Conservation (phyloP, 768 basidiomycete species). For the Peribolospora kevripleyi region DNA sequence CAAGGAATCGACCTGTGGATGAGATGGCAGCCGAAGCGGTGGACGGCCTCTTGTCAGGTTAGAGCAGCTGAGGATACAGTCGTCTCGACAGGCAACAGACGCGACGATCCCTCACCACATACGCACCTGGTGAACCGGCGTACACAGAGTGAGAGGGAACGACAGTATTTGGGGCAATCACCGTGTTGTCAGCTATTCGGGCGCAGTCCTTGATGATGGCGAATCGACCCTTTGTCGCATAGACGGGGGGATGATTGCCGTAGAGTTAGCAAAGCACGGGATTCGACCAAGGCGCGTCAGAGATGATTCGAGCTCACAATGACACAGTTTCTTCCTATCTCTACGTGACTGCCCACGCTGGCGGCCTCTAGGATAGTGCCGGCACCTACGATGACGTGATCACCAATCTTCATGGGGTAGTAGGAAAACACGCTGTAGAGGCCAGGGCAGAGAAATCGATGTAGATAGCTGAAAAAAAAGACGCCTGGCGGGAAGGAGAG, state of each 20-base stretch:
- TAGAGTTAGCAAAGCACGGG: neutral
- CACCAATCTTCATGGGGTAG: conserved; percentile 91
- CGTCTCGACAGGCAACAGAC: no score
- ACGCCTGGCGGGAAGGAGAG: neutral
- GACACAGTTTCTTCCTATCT: conserved; percentile 85
- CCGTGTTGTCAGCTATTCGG: conserved; percentile 63
- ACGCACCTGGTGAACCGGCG: conserved; percentile 63
- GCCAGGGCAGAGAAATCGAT: neutral
- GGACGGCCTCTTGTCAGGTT: no score
- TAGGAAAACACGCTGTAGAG: conserved; percentile 25
- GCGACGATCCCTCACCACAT: no score
- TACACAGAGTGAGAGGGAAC: conserved; percentile 70
- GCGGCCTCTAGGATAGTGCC: conserved; percentile 77
- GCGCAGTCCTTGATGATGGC: conserved; percentile 91
- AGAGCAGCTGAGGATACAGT: no score
- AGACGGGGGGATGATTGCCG: neutral
- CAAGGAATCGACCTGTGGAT: no score
- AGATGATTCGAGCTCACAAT: conserved; percentile 34
- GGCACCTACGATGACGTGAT: conserved; percentile 84
- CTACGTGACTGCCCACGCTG: conserved; percentile 73
- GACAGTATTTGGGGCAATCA: conserved; percentile 76
- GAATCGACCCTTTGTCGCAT: conserved; percentile 57
- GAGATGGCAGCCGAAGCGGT: no score
- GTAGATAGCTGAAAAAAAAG: conserved; percentile 1
- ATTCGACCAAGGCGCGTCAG: neutral